phyloP scores from a whole-genome alignment of 169 alveolate species.

The Cryptosporidium sp. region DNA sequence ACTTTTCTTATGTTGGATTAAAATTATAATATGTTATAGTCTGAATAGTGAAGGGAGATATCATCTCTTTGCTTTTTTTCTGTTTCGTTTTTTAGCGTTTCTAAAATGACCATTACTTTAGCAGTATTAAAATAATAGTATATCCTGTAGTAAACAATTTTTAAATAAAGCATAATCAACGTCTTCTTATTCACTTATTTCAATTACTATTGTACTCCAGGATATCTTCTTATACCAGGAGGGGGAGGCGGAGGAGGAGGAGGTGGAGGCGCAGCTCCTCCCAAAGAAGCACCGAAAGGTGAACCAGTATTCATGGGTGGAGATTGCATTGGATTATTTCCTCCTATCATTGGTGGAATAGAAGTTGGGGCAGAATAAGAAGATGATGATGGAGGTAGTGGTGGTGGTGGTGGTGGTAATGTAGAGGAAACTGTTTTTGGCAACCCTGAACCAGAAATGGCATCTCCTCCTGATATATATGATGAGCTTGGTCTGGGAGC shows the following conservation, averaged over 20 bases:
- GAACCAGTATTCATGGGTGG: not conserved
- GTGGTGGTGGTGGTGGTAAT: slow-evolving; percentile 9
- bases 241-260: slow-evolving; percentile 71
- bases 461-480: not conserved
- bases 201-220: slow-evolving; percentile 23
- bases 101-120: not conserved
- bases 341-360: not conserved
- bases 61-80: not conserved
- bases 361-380: not conserved
- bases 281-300: slow-evolving; percentile 7
- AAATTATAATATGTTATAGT: too few species aligned
- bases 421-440: not conserved
- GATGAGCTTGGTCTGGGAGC: slow-evolving; percentile 27
- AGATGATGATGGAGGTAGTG: slow-evolving; percentile 8
- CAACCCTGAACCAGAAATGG: not conserved
- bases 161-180: not conserved
- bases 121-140: too few species aligned
- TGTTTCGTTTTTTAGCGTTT: not conserved
- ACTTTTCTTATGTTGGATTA: not conserved
- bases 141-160: too few species aligned
- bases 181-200: not conserved
- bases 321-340: not conserved
- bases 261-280: not conserved
- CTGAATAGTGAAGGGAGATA: not conserved
- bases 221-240: slow-evolving; percentile 56